Evolutionary conservation across 768 basidiomycete genomes (phyloP).

Genomic region (Paxillus ammoniavirescens): DNA sequence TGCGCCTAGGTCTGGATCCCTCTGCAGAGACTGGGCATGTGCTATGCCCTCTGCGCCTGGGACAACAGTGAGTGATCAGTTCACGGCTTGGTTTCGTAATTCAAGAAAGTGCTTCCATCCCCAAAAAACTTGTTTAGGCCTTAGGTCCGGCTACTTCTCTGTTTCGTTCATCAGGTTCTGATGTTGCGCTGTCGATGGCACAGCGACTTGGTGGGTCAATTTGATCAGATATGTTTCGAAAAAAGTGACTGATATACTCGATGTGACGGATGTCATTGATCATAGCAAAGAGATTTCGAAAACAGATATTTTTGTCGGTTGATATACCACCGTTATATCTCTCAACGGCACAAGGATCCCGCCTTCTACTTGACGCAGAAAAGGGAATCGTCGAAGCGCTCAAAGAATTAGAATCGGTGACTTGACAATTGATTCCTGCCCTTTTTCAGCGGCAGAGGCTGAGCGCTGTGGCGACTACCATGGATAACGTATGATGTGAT

Average conservation of each 20-base stretch:
- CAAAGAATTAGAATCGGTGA: constrained; percentile 31
- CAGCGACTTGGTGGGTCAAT: constrained; percentile 68
- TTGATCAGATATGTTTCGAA: constrained; percentile 1
- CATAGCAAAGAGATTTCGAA: constrained; percentile 61
- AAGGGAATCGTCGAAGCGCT: constrained; percentile 53
- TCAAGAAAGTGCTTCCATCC: background rate
- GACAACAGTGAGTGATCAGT: constrained; percentile 19
- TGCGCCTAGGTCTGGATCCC: constrained; percentile 51
- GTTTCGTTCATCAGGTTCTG: constrained; percentile 59
- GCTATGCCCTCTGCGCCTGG: constrained; percentile 60
- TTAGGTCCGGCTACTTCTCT: constrained; percentile 53
- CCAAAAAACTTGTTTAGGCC: background rate
- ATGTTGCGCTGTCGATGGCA: constrained; percentile 71
- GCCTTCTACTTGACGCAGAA: constrained; percentile 56
- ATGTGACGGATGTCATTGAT: constrained; percentile 1
- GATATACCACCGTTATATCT: constrained; percentile 46
- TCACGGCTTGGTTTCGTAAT: background rate
- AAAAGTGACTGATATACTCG: constrained; percentile 1
- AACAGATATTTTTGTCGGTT: constrained; percentile 71
- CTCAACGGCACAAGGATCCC: constrained; percentile 46
- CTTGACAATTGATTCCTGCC: background rate
- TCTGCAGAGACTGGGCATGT: constrained; percentile 79
- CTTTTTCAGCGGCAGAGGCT: background rate
- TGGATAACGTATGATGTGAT: background rate
- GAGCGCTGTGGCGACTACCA: background rate